Percentiles rank a stretch among this genome's conserved stretches.
Evolutionary conservation across 2,329 filamentous ascomycete genomes (phyloP).

Genomic region (Plenodomus tracheiphilus): DNA sequence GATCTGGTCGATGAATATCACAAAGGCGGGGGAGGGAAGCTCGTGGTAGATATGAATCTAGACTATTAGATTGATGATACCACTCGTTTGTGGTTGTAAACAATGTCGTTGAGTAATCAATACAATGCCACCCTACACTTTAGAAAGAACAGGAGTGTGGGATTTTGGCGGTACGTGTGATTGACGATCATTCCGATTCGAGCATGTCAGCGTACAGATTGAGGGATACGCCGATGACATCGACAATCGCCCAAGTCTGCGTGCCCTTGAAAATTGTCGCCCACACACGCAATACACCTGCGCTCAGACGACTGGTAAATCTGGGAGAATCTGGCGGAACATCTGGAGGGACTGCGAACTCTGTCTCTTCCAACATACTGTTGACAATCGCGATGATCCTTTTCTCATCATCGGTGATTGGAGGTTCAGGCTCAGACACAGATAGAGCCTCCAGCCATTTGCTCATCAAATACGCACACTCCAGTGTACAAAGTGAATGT

Average conservation of each 20-base stretch:
- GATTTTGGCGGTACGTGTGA: not conserved
- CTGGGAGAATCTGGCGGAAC: slow-evolving; percentile 38
- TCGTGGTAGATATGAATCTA: slow-evolving; percentile 49
- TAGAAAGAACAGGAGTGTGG: not conserved
- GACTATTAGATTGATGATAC: slow-evolving; percentile 2
- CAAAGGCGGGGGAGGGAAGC: slow-evolving; percentile 50
- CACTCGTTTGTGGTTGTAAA: too few species aligned
- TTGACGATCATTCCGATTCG: slow-evolving; percentile 40
- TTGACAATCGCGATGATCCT: slow-evolving; percentile 44
- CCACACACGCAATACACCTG: slow-evolving; percentile 48
- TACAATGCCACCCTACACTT: too few species aligned
- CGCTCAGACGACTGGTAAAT: slow-evolving; percentile 43
- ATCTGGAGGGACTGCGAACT: slow-evolving; percentile 34
- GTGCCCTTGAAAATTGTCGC: slow-evolving; percentile 48
- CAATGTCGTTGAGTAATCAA: too few species aligned
- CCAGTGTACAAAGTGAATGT: slow-evolving; percentile 45
- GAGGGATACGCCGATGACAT: slow-evolving; percentile 47
- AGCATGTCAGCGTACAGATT: slow-evolving; percentile 48
- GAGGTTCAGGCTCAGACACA: slow-evolving; percentile 34
- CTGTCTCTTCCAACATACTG: slow-evolving; percentile 49
- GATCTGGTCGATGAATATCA: slow-evolving; percentile 51
- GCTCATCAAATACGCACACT: slow-evolving; percentile 47
- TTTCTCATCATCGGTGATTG: slow-evolving; percentile 44
- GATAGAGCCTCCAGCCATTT: slow-evolving; percentile 47
- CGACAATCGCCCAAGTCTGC: slow-evolving; percentile 50